phyloP scores from a whole-genome alignment of 768 basidiomycete species.

The Rhizopogon vulgaris region DNA sequence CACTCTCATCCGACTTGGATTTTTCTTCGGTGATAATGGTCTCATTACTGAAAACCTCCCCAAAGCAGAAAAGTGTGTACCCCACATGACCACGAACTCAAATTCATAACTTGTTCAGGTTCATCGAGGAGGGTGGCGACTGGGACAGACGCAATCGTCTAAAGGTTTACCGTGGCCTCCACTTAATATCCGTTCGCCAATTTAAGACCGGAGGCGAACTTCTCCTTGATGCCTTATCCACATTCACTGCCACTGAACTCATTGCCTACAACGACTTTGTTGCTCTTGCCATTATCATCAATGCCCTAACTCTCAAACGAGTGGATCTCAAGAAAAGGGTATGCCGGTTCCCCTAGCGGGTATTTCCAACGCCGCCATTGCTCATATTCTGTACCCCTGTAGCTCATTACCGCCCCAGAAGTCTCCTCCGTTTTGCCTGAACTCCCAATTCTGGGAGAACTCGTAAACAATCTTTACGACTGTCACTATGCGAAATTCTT shows the following conservation, averaged over 20 bases:
- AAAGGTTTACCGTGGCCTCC: conserved; percentile 91
- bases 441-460: conserved; percentile 74
- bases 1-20: conserved; percentile 79
- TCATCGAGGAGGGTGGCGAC: conserved; percentile 94
- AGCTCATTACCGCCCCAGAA: conserved; percentile 86
- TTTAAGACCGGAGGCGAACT: conserved; percentile 83
- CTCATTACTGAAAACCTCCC: conserved; percentile 67
- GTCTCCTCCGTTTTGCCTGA: conserved; percentile 81
- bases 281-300: conserved; percentile 74
- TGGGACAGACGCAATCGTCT: conserved; percentile 97
- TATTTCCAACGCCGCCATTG: background rate
- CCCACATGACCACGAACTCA: background rate
- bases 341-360: background rate
- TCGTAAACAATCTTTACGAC: conserved; percentile 84
- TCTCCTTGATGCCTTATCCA: conserved; percentile 85
- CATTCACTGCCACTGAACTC: conserved; percentile 91
- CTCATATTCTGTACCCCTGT: conserved; percentile 9
- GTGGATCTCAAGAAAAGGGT: conserved; percentile 93
- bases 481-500: conserved; percentile 96
- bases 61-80: conserved; percentile 72
- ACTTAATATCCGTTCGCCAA: conserved; percentile 82
- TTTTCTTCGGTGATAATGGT: conserved; percentile 80
- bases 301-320: conserved; percentile 67
- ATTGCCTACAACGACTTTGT: conserved; percentile 89
- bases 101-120: conserved; percentile 32